phyloP scores from a whole-genome alignment of 345 rosid genomes.

The Aethionema arabicum region DNA sequence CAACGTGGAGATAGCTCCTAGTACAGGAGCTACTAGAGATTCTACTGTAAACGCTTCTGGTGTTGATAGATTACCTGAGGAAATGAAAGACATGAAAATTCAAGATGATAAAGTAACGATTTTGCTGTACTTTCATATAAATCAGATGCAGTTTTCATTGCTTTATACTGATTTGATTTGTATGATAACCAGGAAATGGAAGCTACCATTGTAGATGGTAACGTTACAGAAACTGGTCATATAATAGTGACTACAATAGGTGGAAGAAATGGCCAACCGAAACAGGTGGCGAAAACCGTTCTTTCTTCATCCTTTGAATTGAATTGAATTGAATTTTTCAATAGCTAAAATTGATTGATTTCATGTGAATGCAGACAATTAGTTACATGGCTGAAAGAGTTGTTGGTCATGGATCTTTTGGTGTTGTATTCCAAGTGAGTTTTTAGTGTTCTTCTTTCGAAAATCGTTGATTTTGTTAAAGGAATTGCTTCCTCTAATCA shows the following conservation, averaged over 20 bases:
- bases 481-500: constrained; percentile 4
- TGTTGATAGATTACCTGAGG: constrained; percentile 79
- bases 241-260: constrained; percentile 96
- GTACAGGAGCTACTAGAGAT: constrained; percentile 53
- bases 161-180: not conserved
- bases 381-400: constrained; percentile 99
- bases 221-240: constrained; percentile 91
- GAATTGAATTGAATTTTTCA: not conserved
- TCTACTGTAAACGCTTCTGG: constrained; percentile 48
- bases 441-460: not conserved
- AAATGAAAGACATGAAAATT: constrained; percentile 90
- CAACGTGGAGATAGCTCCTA: constrained; percentile 54
- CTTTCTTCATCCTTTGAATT: not conserved
- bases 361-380: constrained; percentile 61
- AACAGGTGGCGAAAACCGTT: constrained; percentile 41
- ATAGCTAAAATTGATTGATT: not conserved
- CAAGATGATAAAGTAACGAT: constrained; percentile 71
- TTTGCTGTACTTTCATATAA: not conserved
- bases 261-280: constrained; percentile 95
- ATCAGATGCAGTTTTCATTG: not conserved
- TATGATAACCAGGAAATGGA: constrained; percentile 71
- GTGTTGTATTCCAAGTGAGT: constrained; percentile 94
- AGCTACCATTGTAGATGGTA: constrained; percentile 82
- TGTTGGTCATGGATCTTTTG: constrained; percentile 97
- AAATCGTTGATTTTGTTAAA: not conserved